Evolutionary conservation across 176 grass and related monocot genomes (phyloP).

Genomic region (Zoysia japonica): DNA sequence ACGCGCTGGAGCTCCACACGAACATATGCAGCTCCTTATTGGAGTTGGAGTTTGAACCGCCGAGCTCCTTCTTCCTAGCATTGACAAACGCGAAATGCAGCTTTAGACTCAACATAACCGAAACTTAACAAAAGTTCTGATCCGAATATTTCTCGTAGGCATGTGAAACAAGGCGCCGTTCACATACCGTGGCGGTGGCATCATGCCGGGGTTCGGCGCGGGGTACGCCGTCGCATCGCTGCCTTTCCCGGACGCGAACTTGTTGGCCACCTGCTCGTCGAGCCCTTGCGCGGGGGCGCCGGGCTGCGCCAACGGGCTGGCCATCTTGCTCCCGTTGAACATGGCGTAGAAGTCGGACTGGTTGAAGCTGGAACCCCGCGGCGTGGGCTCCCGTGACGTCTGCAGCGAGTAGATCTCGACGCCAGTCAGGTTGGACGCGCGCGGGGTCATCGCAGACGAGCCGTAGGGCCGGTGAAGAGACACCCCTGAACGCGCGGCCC

Average conservation of each 20-base stretch:
- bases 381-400: slow-evolving; percentile 89
- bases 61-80: slow-evolving; percentile 70
- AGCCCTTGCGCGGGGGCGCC: slow-evolving; percentile 36
- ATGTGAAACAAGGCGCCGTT: no score
- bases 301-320: slow-evolving; percentile 52
- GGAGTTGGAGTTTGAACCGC: slow-evolving; percentile 62
- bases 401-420: slow-evolving; percentile 99
- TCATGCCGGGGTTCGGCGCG: slow-evolving; percentile 70
- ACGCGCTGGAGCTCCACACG: slow-evolving; percentile 87
- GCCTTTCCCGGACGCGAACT: slow-evolving; percentile 45
- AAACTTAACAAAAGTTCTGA: no score
- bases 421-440: slow-evolving; percentile 89
- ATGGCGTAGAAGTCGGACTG: slow-evolving; percentile 99
- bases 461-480: slow-evolving; percentile 41
- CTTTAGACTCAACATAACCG: background rate
- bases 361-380: slow-evolving; percentile 94
- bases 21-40: slow-evolving; percentile 98
- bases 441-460: slow-evolving; percentile 71
- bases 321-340: slow-evolving; percentile 73
- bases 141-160: no score
- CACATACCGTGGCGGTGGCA: slow-evolving; percentile 48
- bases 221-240: slow-evolving; percentile 50
- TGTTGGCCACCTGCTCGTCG: slow-evolving; percentile 60
- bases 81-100: background rate
- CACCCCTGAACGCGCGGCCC: slow-evolving; percentile 35